Evolutionary conservation across 305 asterid species (phyloP).

Genomic region (Fraxinus velutina): DNA sequence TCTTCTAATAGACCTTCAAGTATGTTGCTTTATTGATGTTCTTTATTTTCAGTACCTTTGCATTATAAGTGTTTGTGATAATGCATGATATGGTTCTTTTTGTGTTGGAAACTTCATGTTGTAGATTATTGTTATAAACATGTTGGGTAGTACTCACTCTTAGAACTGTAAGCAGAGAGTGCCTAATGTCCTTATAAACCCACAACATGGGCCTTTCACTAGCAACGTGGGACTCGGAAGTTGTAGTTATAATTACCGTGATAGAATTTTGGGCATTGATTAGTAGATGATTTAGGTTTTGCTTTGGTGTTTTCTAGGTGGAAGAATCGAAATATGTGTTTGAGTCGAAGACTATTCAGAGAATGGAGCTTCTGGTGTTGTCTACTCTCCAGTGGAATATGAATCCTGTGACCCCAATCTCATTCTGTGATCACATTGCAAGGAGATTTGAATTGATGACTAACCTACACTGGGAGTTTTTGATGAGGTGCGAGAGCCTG

Average conservation of each 20-base stretch:
- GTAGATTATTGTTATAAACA: neutral
- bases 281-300: conserved; percentile 9
- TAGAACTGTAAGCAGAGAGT: neutral
- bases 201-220: neutral
- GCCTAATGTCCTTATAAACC: neutral
- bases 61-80: conserved; percentile 37
- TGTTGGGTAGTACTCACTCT: neutral
- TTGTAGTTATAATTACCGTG: neutral
- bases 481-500: conserved; percentile 52
- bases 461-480: conserved; percentile 57
- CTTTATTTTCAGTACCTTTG: conserved; percentile 4
- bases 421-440: conserved; percentile 69
- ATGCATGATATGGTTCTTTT: conserved; percentile 20
- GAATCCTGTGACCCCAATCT: conserved; percentile 75
- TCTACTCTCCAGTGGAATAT: conserved; percentile 76
- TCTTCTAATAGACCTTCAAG: conserved; percentile 71
- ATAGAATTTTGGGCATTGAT: neutral
- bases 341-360: conserved; percentile 79
- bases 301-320: conserved; percentile 40
- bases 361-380: conserved; percentile 84
- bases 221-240: neutral
- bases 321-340: conserved; percentile 62
- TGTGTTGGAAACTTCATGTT: neutral
- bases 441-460: conserved; percentile 62
- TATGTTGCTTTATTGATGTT: conserved; percentile 26